phyloP scores from a whole-genome alignment of 75 land plant genomes.

The Cunninghamia lanceolata region DNA sequence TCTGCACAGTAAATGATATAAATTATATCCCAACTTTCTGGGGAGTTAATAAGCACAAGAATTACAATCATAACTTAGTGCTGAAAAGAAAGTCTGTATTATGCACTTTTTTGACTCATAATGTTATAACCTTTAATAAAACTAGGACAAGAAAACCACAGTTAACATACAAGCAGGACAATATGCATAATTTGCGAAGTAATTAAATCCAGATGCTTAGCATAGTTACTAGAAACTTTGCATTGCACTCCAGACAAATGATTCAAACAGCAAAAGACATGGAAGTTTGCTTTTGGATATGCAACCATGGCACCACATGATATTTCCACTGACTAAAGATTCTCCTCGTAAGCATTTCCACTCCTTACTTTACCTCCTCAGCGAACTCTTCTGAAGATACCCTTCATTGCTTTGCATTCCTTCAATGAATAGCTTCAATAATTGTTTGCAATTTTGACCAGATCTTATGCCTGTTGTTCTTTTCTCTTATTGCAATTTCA shows the following conservation, averaged over 20 bases:
- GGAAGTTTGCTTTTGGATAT: neutral
- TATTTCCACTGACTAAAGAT: neutral
- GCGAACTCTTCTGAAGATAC: neutral
- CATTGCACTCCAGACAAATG: neutral
- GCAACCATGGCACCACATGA: neutral
- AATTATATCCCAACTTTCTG: neutral
- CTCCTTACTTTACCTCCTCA: neutral
- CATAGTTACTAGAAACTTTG: neutral
- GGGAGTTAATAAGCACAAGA: neutral
- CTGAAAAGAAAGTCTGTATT: neutral
- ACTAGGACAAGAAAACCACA: neutral
- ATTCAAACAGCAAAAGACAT: neutral
- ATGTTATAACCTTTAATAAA: neutral
- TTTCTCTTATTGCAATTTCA: neutral
- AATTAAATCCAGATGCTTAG: neutral
- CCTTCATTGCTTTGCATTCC: neutral
- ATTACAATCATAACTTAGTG: neutral
- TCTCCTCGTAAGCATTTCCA: too few species aligned
- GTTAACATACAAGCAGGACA: neutral
- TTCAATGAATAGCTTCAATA: neutral
- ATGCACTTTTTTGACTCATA: neutral
- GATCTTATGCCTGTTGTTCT: neutral
- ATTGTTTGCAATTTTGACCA: neutral
- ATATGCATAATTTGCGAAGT: neutral
- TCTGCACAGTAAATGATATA: conserved; percentile 43